A percentile compares a stretch with the other conserved stretches of the same genome.
These are phyloP conservation scores for Trichoderma orchidacearum DNA, from an alignment of 495 filamentous ascomycete genomes.

Conservation along the genomic window DNA sequence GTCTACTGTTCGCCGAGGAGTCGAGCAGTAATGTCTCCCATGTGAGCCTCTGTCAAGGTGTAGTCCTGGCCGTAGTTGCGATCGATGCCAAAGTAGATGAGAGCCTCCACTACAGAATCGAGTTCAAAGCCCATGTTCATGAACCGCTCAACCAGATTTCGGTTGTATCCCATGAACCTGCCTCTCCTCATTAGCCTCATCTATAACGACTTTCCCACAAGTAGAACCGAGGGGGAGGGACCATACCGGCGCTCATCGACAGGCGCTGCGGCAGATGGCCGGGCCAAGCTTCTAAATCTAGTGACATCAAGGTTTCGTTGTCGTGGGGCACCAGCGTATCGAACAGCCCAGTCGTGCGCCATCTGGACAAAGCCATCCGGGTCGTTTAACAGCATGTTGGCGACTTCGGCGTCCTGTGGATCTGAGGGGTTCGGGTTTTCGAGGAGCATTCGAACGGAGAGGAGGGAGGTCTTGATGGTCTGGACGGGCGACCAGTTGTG, in stretches of 20 bases:
- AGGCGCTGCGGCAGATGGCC: too few relatives aligned
- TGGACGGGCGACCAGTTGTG: constrained; percentile 87
- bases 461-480: constrained; percentile 87
- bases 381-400: constrained; percentile 71
- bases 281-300: not conserved
- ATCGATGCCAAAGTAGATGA: constrained; percentile 71
- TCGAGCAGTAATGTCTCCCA: constrained; percentile 78
- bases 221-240: not conserved
- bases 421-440: constrained; percentile 92
- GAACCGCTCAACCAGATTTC: constrained; percentile 77
- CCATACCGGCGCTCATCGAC: not conserved
- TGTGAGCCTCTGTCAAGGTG: constrained; percentile 70
- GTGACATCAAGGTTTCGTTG: constrained; percentile 1
- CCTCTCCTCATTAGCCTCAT: not conserved
- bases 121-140: constrained; percentile 88
- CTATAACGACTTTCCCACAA: not conserved
- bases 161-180: constrained; percentile 85
- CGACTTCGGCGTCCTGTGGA: constrained; percentile 93
- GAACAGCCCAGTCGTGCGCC: constrained; percentile 81
- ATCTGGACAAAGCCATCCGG: constrained; percentile 68
- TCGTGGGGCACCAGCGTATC: constrained; percentile 67
- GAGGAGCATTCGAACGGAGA: constrained; percentile 86
- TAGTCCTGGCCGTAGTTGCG: constrained; percentile 64
- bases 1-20: constrained; percentile 61
- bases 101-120: constrained; percentile 73